Evolutionary conservation across 108 stramenopile species (phyloP).

Genomic region (Nannochloropsis gaditana): DNA sequence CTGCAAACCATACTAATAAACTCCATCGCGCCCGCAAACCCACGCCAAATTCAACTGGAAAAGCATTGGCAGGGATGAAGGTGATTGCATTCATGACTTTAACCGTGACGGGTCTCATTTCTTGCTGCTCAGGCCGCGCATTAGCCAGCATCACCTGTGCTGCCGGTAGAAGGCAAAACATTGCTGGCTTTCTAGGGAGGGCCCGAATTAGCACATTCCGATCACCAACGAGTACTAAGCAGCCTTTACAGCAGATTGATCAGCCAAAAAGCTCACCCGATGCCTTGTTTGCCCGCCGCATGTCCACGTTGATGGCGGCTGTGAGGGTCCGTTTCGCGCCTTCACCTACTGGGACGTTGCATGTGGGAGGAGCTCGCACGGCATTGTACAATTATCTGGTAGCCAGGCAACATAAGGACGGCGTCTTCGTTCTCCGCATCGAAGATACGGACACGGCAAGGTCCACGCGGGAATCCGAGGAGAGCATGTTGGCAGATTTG

Average conservation of each 20-base stretch:
- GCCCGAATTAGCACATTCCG: background rate
- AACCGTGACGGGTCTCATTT: background rate
- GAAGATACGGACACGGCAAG: slow-evolving; percentile 61
- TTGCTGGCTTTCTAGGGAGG: background rate
- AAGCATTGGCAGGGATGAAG: background rate
- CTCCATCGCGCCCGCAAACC: too few relatives aligned
- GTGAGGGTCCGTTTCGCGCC: slow-evolving; percentile 85
- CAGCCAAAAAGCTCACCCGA: too few relatives aligned
- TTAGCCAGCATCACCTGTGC: background rate
- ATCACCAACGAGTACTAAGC: background rate
- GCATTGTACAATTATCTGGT: slow-evolving; percentile 93
- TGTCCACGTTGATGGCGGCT: slow-evolving; percentile 28
- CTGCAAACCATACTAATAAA: too few relatives aligned
- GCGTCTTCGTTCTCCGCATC: slow-evolving; percentile 76
- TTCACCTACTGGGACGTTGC: slow-evolving; percentile 84
- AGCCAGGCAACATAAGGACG: slow-evolving; percentile 65
- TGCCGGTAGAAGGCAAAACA: background rate
- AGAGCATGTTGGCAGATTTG: slow-evolving; percentile 82
- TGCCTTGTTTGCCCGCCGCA: background rate
- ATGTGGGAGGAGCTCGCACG: slow-evolving; percentile 92
- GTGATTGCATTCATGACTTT: background rate
- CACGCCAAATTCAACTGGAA: too few relatives aligned
- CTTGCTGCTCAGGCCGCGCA: background rate
- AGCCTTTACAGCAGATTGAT: background rate
- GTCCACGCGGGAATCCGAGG: slow-evolving; percentile 70